phyloP scores from a whole-genome alignment of 331 rosid genomes.

The Arachis monticola region DNA sequence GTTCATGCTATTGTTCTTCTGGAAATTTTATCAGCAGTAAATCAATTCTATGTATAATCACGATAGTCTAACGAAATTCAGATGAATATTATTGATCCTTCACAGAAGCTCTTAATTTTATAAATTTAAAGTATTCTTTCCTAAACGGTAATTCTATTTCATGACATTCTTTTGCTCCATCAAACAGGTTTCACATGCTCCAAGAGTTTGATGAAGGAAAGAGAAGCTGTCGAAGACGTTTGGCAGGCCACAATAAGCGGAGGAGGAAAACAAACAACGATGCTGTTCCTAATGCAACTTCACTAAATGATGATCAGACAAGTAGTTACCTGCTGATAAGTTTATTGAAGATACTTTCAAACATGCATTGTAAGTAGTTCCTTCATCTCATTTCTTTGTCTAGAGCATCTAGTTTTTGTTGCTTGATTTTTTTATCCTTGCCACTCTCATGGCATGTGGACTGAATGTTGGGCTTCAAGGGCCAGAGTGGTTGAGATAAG shows the following conservation, averaged over 20 bases:
- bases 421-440: not conserved
- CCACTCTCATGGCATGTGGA: not conserved
- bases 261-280: constrained; percentile 75
- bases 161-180: constrained; percentile 18
- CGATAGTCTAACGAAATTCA: not conserved
- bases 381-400: not conserved
- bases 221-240: constrained; percentile 90
- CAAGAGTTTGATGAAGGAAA: constrained; percentile 92
- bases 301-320: constrained; percentile 67
- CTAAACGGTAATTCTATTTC: constrained; percentile 9
- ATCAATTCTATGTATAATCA: constrained; percentile 2
- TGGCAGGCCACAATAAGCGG: constrained; percentile 89
- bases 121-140: too few species aligned
- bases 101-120: not conserved
- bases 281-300: constrained; percentile 58
- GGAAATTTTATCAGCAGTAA: not conserved
- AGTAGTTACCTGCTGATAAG: constrained; percentile 74
- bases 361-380: constrained; percentile 67
- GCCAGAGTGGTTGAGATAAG: constrained; percentile 5
- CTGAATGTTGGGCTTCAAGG: not conserved
- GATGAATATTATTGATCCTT: not conserved
- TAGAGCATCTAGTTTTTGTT: not conserved
- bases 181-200: constrained; percentile 77
- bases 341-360: constrained; percentile 76
- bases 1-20: constrained; percentile 14